Base-by-base conservation (phyloP, 352 stramenopile genomes). In the Pythium phragmitis region DNA sequence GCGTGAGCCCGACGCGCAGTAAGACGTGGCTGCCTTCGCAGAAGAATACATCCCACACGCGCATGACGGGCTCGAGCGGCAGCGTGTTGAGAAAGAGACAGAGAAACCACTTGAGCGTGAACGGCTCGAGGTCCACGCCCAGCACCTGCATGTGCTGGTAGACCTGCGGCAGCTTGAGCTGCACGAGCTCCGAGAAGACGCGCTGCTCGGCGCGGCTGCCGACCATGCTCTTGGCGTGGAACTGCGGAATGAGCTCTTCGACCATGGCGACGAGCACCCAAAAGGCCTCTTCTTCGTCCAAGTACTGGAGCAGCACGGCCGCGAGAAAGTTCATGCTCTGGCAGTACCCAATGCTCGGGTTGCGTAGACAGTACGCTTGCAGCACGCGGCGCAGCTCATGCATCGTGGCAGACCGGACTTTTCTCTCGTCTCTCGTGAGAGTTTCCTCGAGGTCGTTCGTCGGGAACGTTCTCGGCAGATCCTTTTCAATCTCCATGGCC, bases 61-160 rank as follows among this genome's bases (percentile, higher is more conserved):
- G 80, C 70, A 97, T 74, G n/a, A 90, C 88, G 0, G 84, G 85
- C 47, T 96, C 88, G 39, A 97, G 87, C 16, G 87, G 87, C 17
- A 98, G 68, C 26, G 89, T 95, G 65, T 97, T 97, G n/a, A 98
- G 71, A 72, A 97, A 98, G 4, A 96, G 65, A 69, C 91, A 98
- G 0, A 98, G 65, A 46, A 97, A 98, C 91, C 91, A 98, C 67
- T 97, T 96, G 58, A 96, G 84, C 41, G 91, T 96, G 45, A 97
- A 90, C 21, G 88, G 87, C 54, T 94, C 84, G 57, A 97, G 79
- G 56, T 96, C 85, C 7, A 96, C 85, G 42, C 87, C 75, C 4
- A 96, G 73, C 3, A 41, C 36, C 21, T 91, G 75, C 45, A 97
- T 73, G 61, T 96, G 88, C 33, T 70, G 72, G 33, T 79, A 73